Percentiles rank a stretch among this genome's conserved stretches.
Conservation (phyloP, 306 rosid species). For the Amphicarpaea edgeworthii region DNA sequence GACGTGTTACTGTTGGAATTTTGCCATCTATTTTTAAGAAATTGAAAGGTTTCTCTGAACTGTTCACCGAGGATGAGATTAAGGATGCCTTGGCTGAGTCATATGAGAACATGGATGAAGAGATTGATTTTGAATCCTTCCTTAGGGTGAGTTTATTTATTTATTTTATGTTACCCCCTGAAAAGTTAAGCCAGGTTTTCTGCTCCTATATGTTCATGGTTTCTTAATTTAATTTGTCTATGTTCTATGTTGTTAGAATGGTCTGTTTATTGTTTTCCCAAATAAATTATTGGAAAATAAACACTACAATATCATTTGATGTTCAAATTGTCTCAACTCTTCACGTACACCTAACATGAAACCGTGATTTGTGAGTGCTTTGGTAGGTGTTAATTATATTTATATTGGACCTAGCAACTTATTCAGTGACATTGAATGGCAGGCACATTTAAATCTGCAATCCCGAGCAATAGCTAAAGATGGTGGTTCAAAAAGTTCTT, state of each 20-base stretch:
- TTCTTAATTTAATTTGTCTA: neutral
- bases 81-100: conserved; percentile 62
- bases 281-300: neutral
- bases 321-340: conserved; percentile 7
- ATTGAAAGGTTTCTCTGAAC: conserved; percentile 64
- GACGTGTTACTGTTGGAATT: conserved; percentile 64
- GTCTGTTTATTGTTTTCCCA: neutral
- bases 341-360: conserved; percentile 5
- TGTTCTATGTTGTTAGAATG: neutral
- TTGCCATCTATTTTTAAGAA: conserved; percentile 76
- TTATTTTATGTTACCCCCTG: neutral
- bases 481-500: conserved; percentile 71
- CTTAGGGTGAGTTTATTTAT: conserved; percentile 66
- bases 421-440: conserved; percentile 50
- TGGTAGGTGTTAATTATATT: conserved; percentile 22
- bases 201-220: neutral
- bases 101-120: conserved; percentile 59
- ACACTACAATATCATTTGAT: conserved; percentile 13
- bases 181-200: conserved; percentile 7
- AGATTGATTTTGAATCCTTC: conserved; percentile 86
- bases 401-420: conserved; percentile 37
- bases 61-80: conserved; percentile 78
- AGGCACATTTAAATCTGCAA: conserved; percentile 85
- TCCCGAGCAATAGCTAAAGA: conserved; percentile 60
- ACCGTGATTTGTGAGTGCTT: neutral